Evolutionary conservation across 2,329 filamentous ascomycete species (phyloP).

Genomic region (Arthrinium puccinioides): DNA sequence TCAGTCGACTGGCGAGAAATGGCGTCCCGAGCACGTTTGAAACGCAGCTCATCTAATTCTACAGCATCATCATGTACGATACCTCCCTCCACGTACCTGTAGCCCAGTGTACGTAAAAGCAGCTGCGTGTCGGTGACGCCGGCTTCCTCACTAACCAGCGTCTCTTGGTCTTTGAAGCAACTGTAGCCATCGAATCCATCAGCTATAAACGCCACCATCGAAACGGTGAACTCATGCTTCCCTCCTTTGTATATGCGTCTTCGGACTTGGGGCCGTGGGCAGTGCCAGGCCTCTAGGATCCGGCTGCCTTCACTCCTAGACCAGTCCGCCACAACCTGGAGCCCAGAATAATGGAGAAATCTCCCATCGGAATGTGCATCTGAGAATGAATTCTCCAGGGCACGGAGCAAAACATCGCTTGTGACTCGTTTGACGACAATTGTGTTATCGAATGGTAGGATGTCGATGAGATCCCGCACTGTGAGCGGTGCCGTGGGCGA

Average conservation of each 20-base stretch:
- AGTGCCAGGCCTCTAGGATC: not conserved
- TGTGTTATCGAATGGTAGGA: not conserved
- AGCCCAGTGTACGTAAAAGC: not conserved
- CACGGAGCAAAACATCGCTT: not conserved
- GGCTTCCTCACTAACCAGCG: not conserved
- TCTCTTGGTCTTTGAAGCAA: not conserved
- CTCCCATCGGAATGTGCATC: not conserved
- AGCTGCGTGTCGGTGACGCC: not conserved
- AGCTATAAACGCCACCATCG: not conserved
- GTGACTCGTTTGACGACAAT: not conserved
- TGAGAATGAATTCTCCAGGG: not conserved
- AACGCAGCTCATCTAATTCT: too few species aligned
- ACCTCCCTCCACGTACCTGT: too few species aligned
- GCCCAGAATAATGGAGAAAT: not conserved
- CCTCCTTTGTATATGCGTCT: not conserved
- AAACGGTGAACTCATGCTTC: not conserved
- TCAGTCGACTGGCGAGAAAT: too few species aligned
- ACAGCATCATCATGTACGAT: too few species aligned
- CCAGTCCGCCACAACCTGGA: not conserved
- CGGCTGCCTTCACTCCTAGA: not conserved
- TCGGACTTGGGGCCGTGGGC: not conserved
- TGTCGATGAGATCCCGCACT: not conserved
- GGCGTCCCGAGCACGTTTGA: too few species aligned
- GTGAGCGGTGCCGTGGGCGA: not conserved
- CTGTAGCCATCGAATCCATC: not conserved